phyloP scores from a whole-genome alignment of 1,139 yeast species.

The Taphrina confusa region DNA sequence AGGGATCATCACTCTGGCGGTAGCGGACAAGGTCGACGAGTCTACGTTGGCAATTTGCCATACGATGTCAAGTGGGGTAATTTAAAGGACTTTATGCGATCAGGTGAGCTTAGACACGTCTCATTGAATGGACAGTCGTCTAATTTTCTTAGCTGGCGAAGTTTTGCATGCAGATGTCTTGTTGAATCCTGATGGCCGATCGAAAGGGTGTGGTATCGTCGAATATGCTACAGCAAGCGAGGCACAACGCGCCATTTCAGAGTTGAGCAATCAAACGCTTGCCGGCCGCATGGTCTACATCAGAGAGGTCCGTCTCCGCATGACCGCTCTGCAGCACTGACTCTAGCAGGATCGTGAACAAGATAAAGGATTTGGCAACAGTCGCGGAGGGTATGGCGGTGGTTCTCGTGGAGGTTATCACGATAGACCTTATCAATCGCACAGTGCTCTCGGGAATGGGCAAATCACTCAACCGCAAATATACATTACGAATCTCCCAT shows the following conservation, averaged over 20 bases:
- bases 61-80: conserved; percentile 63
- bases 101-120: conserved; percentile 48
- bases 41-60: conserved; percentile 62
- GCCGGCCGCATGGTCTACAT: conserved; percentile 84
- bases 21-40: conserved; percentile 48
- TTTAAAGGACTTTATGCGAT: conserved; percentile 63
- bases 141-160: conserved; percentile 55
- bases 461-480: conserved; percentile 39
- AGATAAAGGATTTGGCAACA: conserved; percentile 42
- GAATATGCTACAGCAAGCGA: conserved; percentile 71
- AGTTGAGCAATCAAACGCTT: conserved; percentile 66
- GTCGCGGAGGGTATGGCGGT: conserved; percentile 26
- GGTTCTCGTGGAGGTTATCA: conserved; percentile 21
- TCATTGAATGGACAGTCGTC: not conserved
- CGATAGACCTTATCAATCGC: conserved; percentile 21
- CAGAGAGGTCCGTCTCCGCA: conserved; percentile 64
- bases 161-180: conserved; percentile 86
- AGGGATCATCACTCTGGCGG: conserved; percentile 8
- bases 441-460: conserved; percentile 24
- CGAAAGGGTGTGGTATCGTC: conserved; percentile 76
- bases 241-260: conserved; percentile 72
- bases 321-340: not conserved
- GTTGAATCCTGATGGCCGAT: conserved; percentile 74
- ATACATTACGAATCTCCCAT: conserved; percentile 55
- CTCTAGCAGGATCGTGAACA: conserved; percentile 48